A percentile compares a stretch with the other conserved stretches of the same genome.
Evolutionary conservation across 176 grass and related monocot genomes (phyloP).

Genomic region (Paspalum vaginatum): DNA sequence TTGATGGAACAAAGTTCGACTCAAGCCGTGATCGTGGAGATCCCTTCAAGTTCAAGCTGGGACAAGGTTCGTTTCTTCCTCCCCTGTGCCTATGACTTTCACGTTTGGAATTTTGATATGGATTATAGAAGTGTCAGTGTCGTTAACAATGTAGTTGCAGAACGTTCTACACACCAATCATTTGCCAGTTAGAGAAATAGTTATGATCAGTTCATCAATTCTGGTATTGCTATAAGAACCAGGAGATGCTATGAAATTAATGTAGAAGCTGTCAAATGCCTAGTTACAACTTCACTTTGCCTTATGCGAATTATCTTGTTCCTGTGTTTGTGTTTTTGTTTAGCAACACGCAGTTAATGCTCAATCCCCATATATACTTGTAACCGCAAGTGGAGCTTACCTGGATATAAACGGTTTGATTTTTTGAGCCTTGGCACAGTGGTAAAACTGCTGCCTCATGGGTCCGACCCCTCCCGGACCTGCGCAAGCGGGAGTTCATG

Average conservation of each 20-base stretch:
- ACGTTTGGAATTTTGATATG: conserved; percentile 29
- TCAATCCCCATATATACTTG: too few species aligned
- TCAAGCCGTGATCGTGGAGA: conserved; percentile 81
- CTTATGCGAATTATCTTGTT: too few species aligned
- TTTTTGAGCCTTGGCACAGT: too few species aligned
- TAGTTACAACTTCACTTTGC: neutral
- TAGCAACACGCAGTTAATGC: neutral
- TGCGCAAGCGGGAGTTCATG: too few species aligned
- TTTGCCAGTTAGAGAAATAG: neutral
- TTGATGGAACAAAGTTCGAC: conserved; percentile 97
- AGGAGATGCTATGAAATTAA: too few species aligned
- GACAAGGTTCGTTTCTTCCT: conserved; percentile 68
- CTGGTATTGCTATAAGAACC: neutral
- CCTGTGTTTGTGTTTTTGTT: neutral
- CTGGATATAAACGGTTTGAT: neutral
- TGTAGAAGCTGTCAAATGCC: too few species aligned
- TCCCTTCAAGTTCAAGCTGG: conserved; percentile 95
- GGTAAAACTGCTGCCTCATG: too few species aligned
- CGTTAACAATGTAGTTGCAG: neutral
- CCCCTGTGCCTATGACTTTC: neutral
- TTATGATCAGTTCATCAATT: neutral
- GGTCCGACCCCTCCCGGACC: too few species aligned
- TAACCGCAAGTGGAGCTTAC: too few species aligned
- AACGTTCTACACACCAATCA: neutral
- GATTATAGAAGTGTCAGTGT: neutral